Conservation (phyloP, 2,329 filamentous ascomycete species). For the Juglanconis juglandina region DNA sequence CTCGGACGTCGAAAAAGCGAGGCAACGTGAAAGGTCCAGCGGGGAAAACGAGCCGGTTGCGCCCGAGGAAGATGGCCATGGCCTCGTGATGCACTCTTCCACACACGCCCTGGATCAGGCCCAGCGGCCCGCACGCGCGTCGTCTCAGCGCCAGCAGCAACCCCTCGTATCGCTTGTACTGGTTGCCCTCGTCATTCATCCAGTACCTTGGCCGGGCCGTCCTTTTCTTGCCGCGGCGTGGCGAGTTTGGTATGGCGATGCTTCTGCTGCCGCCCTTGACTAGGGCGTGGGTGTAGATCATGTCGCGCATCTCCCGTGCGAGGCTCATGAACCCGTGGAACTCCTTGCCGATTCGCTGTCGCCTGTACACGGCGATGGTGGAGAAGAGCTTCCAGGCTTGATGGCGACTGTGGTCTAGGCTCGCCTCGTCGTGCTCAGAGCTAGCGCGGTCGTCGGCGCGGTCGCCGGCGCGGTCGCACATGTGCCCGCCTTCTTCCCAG, state of each 20-base stretch:
- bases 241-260: neutral
- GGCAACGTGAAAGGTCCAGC: neutral
- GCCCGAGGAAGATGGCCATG: neutral
- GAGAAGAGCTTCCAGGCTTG: neutral
- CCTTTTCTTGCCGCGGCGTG: neutral
- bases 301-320: slow-evolving; percentile 5
- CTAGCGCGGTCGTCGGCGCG: neutral
- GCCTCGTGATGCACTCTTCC: slow-evolving; percentile 4
- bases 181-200: neutral
- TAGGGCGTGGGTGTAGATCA: slow-evolving; percentile 1
- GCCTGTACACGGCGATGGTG: neutral
- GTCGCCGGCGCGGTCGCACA: neutral
- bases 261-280: neutral
- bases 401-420: too few relatives aligned
- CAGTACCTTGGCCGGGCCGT: neutral
- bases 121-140: neutral
- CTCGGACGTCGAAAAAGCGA: neutral
- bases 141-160: too few relatives aligned
- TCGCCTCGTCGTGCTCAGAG: neutral
- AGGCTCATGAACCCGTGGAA: slow-evolving; percentile 12
- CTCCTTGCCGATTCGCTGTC: neutral
- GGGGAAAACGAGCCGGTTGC: slow-evolving; percentile 10
- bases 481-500: neutral
- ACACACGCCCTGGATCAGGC: slow-evolving; percentile 9
- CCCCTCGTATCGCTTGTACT: neutral